A percentile compares a stretch with the other conserved stretches of the same genome.
Conservation (phyloP, 345 rosid species). For the Conringia planisiliqua region DNA sequence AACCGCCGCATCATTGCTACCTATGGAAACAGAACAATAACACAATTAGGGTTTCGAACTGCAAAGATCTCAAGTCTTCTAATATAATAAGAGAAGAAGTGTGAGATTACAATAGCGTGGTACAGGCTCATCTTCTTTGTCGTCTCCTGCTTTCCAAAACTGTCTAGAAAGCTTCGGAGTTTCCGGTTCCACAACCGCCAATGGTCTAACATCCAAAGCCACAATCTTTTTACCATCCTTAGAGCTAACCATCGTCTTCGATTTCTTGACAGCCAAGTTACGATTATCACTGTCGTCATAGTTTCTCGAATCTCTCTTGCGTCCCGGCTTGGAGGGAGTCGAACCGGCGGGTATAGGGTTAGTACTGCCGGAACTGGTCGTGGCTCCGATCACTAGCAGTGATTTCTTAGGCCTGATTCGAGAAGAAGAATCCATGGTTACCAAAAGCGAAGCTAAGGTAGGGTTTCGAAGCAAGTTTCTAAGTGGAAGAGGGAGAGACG, state of each 20-base stretch:
- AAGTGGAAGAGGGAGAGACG: neutral
- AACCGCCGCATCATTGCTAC: constrained; percentile 57
- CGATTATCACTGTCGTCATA: neutral
- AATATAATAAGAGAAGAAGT: neutral
- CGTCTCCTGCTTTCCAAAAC: constrained; percentile 68
- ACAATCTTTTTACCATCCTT: neutral
- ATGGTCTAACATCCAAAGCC: neutral
- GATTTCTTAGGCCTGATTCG: neutral
- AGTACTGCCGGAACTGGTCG: neutral
- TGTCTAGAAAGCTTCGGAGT: constrained; percentile 40
- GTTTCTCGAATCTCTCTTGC: constrained; percentile 1
- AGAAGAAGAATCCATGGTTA: constrained; percentile 14
- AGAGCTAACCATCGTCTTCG: neutral
- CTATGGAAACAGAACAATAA: constrained; percentile 28
- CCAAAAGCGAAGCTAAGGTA: neutral
- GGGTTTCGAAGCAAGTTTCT: constrained; percentile 1
- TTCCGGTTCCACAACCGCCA: neutral
- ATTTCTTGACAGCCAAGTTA: constrained; percentile 30
- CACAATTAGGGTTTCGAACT: neutral
- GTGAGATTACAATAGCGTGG: constrained; percentile 16
- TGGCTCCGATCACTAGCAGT: neutral
- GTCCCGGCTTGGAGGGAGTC: neutral
- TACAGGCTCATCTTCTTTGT: constrained; percentile 32
- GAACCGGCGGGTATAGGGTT: constrained; percentile 5
- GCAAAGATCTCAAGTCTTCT: neutral